Base-by-base conservation (phyloP, 805 yeast genomes). In the Wilhelminamyces savonicus region DNA sequence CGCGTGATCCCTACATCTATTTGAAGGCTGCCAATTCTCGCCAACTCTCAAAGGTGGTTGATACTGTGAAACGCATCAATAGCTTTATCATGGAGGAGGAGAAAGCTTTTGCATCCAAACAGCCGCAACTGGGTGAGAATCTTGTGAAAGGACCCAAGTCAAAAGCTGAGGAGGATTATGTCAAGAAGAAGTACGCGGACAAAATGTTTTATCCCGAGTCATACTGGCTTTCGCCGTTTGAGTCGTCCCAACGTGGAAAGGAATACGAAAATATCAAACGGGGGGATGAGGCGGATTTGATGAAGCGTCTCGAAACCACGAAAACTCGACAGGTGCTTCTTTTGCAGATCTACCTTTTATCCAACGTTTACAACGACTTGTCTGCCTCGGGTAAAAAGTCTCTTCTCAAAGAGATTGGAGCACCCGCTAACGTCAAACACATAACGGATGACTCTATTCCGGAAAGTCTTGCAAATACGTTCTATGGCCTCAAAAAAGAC, bases 1-100 rank as follows among this genome's bases (percentile, higher is more conserved):
- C 62, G 19, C 43, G 59, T 16, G 62, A 63, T 37, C 71, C 71
- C 1, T 55, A 55, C 36, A 18, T 36, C 13, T 56, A 37, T 26
- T 37, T 62, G 21, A 51, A 49, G 26, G 46, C 41, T 13, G 22
- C 37, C 4, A 46, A 46, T 19, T 36, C 38, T 2, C 34, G 46
- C 7, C 44, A 38, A 16, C 41, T 61, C 12, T 39, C 43, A 3
- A 29, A 35, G 3, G 34, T 48, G 12, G 39, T 45, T n/a, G 54
- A 50, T 5, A 44, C 52, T 4, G 35, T 59, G 31, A 30, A 34
- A 13, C 44, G 50, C n/a, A 51, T 65, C 6, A 53, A 41, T 29
- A 41, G 46, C 11, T 49, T 51, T 21, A 37, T 64, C 16, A 29
- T 62, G 4, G 44, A 46, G 10, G 61, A 59, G 34, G 68, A 62